These are phyloP conservation scores for Auricularia heimuer DNA, from an alignment of 768 basidiomycete genomes.

Conservation along the genomic window DNA sequence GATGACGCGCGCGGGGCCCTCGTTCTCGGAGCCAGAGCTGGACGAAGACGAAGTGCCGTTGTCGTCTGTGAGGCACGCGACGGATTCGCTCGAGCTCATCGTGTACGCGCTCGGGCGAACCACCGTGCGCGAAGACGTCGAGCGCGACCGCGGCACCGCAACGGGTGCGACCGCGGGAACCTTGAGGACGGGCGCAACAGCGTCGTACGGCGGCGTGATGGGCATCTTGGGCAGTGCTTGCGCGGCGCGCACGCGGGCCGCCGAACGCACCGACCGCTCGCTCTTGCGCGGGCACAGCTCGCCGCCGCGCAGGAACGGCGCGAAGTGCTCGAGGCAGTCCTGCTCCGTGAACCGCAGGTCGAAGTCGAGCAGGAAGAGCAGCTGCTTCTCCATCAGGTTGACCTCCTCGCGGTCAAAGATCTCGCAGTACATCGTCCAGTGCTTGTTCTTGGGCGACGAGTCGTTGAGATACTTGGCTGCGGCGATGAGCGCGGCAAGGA, in stretches of 20 bases:
- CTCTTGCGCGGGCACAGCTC: conserved; percentile 29
- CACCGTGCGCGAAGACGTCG: neutral
- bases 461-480: conserved; percentile 97
- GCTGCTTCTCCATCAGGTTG: conserved; percentile 96
- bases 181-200: conserved; percentile 15
- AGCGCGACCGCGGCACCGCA: conserved; percentile 2
- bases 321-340: conserved; percentile 51
- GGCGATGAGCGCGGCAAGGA: conserved; percentile 91
- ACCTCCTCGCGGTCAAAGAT: conserved; percentile 73
- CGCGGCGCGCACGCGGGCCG: conserved; percentile 40
- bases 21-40: conserved; percentile 37
- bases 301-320: conserved; percentile 48
- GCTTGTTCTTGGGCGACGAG: conserved; percentile 88
- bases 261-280: conserved; percentile 19
- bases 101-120: neutral
- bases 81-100: conserved; percentile 24
- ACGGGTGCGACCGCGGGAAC: neutral
- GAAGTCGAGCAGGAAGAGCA: conserved; percentile 85
- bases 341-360: conserved; percentile 83
- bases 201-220: conserved; percentile 32
- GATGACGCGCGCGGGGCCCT: conserved; percentile 38
- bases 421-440: conserved; percentile 76
- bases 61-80: conserved; percentile 56
- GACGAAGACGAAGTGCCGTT: conserved; percentile 46
- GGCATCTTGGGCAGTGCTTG: conserved; percentile 38